Evolutionary conservation across 352 stramenopile genomes (phyloP).

Genomic region (Pythium brassicae): DNA sequence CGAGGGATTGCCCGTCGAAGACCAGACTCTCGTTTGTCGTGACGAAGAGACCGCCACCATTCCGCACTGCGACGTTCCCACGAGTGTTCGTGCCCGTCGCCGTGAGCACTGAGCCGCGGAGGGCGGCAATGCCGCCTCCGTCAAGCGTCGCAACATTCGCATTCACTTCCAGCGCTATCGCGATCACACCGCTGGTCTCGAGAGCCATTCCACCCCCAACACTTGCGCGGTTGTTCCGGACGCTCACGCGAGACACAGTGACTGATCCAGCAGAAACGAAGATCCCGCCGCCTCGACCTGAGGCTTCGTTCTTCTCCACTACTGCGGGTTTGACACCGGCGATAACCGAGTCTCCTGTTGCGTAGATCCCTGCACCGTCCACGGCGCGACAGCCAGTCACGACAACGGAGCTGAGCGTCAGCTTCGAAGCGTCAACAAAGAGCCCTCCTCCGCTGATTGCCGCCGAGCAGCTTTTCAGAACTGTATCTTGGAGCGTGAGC

Average conservation of each 20-base stretch:
- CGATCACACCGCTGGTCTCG: conserved; percentile 12
- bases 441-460: conserved; percentile 22
- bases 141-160: conserved; percentile 25
- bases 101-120: conserved; percentile 17
- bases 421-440: conserved; percentile 20
- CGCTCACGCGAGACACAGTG: conserved; percentile 1
- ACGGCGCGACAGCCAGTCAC: conserved; percentile 17
- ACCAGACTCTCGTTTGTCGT: conserved; percentile 31
- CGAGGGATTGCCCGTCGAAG: conserved; percentile 21
- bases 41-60: conserved; percentile 44
- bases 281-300: conserved; percentile 21
- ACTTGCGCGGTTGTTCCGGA: conserved; percentile 24
- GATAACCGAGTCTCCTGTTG: conserved; percentile 13
- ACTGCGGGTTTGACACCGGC: conserved; percentile 13
- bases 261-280: conserved; percentile 17
- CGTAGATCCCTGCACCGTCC: conserved; percentile 28
- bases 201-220: conserved; percentile 31
- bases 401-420: conserved; percentile 12
- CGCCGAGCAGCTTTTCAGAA: conserved; percentile 19
- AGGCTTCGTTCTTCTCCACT: conserved; percentile 24
- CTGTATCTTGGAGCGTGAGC: conserved; percentile 18
- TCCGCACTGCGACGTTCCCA: conserved; percentile 21
- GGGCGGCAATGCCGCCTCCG: conserved; percentile 48
- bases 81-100: conserved; percentile 13
- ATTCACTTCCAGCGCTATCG: conserved; percentile 13